Evolutionary conservation across 805 yeast species (phyloP), one percentile per base, ranked within the genome.

Genomic region (Zygosaccharomyces pseudorouxii): DNA sequence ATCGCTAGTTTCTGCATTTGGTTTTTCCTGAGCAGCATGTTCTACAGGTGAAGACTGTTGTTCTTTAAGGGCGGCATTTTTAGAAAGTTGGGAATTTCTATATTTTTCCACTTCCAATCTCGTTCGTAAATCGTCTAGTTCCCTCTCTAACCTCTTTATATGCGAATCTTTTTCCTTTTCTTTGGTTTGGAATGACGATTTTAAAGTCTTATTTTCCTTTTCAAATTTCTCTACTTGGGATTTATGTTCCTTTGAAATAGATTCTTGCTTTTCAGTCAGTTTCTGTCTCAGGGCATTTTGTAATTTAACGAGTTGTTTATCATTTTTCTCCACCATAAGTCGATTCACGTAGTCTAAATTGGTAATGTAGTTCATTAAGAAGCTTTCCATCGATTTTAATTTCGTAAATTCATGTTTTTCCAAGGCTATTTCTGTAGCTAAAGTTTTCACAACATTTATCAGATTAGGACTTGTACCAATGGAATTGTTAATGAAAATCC

Each of bases 331-430:
- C n/a, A 64, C 57, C 61, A 58, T 57, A 14, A 59, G 46, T 42
- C 64, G 63, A 42, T 62, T 63, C 5, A 63, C 51, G 42, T 59
- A 62, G 45, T 62, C 69, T 7, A 67, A 42, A 46, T 61, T 62
- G 1, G 62, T 51, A 3, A 62, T 75, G 55, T 81, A 86, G 50
- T 73, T 75, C 38, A 67, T 65, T 50, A 85, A 62, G 55, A 82
- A 84, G 20, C 66, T 69, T 30, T 79, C 80, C 37, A 86, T 68
- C 9, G 83, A 74, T 39, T 70, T 69, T 46, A 84, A 62, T 49
- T 80, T 74, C 53, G 77, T 71, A 54, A 75, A 80, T 56, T 84
- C 85, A 45, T 80, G 72, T 55, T 77, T 81, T 47, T 81, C 80
- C 53, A 77, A 71, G 45, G 80, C 74, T 16, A 86, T 67, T 46